Percentiles rank a stretch among this genome's conserved stretches.
phyloP scores from a whole-genome alignment of 805 yeast species.

The Metschnikowia cubensis region DNA sequence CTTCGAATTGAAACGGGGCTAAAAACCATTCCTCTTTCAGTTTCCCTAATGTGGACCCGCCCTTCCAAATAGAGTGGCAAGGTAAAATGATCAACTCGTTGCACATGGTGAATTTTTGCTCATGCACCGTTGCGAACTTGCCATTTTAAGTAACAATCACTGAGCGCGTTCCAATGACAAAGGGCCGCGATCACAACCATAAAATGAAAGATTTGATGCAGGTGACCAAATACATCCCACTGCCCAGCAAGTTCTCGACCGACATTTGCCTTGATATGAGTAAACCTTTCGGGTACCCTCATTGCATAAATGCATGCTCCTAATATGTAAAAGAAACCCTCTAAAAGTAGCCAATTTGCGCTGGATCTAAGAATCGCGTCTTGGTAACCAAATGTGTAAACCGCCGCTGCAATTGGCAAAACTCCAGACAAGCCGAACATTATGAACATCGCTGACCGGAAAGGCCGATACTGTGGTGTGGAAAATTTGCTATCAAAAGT shows the following conservation, averaged over 20 bases:
- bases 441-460: slow-evolving; percentile 75
- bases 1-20: slow-evolving; percentile 65
- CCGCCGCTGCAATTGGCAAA: slow-evolving; percentile 61
- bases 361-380: slow-evolving; percentile 51
- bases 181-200: slow-evolving; percentile 73
- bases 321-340: slow-evolving; percentile 68
- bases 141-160: slow-evolving; percentile 27
- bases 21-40: slow-evolving; percentile 56
- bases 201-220: slow-evolving; percentile 82
- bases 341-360: slow-evolving; percentile 58
- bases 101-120: neutral
- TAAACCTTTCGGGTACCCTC: slow-evolving; percentile 69
- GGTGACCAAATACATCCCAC: slow-evolving; percentile 70
- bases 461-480: slow-evolving; percentile 68
- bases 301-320: slow-evolving; percentile 81
- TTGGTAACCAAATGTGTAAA: slow-evolving; percentile 43
- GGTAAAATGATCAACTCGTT: slow-evolving; percentile 34
- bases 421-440: slow-evolving; percentile 75
- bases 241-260: slow-evolving; percentile 19
- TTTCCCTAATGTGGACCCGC: slow-evolving; percentile 41
- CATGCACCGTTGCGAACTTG: slow-evolving; percentile 1
- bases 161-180: slow-evolving; percentile 65
- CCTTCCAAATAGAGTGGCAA: slow-evolving; percentile 60
- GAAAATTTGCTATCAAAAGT: slow-evolving; percentile 66
- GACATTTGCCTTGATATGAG: slow-evolving; percentile 24